Evolutionary conservation across 1,284 basidiomycete genomes (phyloP).

Genomic region (Cystobasidium slooffiae): DNA sequence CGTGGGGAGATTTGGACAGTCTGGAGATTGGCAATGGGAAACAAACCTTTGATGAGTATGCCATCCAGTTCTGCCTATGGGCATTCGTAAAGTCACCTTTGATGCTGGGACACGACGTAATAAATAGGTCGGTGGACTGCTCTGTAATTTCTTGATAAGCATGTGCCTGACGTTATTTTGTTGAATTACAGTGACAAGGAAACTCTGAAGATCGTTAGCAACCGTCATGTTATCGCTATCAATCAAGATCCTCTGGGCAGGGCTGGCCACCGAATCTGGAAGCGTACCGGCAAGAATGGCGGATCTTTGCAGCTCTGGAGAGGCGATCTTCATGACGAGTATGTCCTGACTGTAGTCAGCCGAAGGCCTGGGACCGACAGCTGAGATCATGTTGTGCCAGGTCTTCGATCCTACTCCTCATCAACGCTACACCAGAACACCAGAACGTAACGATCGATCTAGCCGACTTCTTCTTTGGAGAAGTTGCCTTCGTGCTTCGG

Average conservation of each 20-base stretch:
- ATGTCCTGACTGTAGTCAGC: not conserved
- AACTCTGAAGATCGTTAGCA: slow-evolving; percentile 49
- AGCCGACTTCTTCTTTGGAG: slow-evolving; percentile 11
- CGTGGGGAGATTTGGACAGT: slow-evolving; percentile 53
- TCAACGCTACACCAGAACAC: slow-evolving; percentile 21
- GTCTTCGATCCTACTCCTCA: slow-evolving; percentile 9
- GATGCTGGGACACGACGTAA: slow-evolving; percentile 55
- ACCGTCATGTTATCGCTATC: slow-evolving; percentile 52
- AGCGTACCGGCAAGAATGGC: slow-evolving; percentile 26
- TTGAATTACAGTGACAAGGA: slow-evolving; percentile 6
- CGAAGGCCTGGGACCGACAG: too few species aligned
- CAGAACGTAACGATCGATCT: slow-evolving; percentile 18
- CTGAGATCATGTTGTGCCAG: not conserved
- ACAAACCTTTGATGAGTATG: slow-evolving; percentile 52
- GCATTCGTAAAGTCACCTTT: slow-evolving; percentile 54
- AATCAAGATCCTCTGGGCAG: slow-evolving; percentile 52
- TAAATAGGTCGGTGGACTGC: slow-evolving; percentile 43
- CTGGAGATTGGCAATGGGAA: slow-evolving; percentile 46
- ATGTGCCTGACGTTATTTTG: not conserved
- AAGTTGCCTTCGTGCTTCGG: not conserved
- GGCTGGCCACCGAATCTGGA: slow-evolving; percentile 51
- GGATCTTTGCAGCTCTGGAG: slow-evolving; percentile 45
- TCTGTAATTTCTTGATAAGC: not conserved
- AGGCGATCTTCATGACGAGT: slow-evolving; percentile 28
- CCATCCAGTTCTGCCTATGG: slow-evolving; percentile 54